Conservation (phyloP, 192 early-diverging fungal species). For the Linderina pennispora region DNA sequence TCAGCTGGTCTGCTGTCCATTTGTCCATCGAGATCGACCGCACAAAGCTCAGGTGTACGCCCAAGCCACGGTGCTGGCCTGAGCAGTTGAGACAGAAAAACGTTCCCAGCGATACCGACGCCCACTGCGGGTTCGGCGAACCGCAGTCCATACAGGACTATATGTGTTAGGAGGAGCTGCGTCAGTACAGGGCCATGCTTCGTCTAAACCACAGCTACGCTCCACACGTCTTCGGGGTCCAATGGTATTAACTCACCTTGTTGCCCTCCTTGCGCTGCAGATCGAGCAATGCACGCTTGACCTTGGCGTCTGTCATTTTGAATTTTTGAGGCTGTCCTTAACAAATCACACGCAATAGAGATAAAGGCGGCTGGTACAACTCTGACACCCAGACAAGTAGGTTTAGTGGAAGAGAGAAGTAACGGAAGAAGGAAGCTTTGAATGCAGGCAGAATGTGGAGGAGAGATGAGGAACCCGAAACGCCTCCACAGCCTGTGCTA, state of each 20-base stretch:
- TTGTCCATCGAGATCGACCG: slow-evolving; percentile 99
- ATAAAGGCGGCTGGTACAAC: too few relatives aligned
- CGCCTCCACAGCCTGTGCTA: too few relatives aligned
- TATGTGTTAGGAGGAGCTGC: neutral
- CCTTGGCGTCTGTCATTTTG: slow-evolving; percentile 24
- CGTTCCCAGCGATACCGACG: slow-evolving; percentile 85
- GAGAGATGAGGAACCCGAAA: too few relatives aligned
- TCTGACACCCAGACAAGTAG: too few relatives aligned
- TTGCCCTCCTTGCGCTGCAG: slow-evolving; percentile 37
- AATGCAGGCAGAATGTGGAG: too few relatives aligned
- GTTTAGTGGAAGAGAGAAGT: too few relatives aligned
- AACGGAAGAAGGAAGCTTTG: too few relatives aligned
- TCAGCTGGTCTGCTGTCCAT: slow-evolving; percentile 92
- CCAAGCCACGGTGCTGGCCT: slow-evolving; percentile 80
- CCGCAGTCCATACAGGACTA: slow-evolving; percentile 87
- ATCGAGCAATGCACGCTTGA: slow-evolving; percentile 29
- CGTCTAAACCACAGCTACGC: too few relatives aligned
- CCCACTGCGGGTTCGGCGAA: slow-evolving; percentile 83
- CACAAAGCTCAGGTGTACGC: slow-evolving; percentile 85
- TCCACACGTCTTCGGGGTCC: neutral
- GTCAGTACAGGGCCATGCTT: too few relatives aligned
- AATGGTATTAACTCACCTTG: slow-evolving; percentile 16
- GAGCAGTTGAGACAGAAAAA: slow-evolving; percentile 97
- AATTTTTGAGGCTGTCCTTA: too few relatives aligned
- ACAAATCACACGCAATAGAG: too few relatives aligned